These are phyloP conservation scores for Candida rishiriensis DNA, from an alignment of 805 yeast species.

Conservation along the genomic window DNA sequence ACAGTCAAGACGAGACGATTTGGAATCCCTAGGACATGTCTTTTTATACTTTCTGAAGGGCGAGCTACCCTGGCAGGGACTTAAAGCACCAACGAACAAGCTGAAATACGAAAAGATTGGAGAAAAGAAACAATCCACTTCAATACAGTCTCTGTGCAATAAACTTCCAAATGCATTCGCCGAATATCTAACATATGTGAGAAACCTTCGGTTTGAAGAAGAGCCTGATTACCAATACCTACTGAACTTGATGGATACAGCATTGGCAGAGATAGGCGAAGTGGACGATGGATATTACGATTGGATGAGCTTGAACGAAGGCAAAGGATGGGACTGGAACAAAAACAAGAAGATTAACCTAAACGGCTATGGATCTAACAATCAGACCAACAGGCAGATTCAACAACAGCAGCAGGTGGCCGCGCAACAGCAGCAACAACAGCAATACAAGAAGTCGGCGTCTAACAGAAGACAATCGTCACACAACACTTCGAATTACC, in stretches of 20 bases:
- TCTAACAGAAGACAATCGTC: constrained; percentile 20
- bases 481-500: constrained; percentile 10
- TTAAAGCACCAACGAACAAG: constrained; percentile 82
- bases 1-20: constrained; percentile 78
- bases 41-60: constrained; percentile 76
- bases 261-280: constrained; percentile 53
- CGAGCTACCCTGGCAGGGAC: constrained; percentile 86
- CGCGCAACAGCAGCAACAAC: constrained; percentile 10
- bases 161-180: constrained; percentile 72
- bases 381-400: constrained; percentile 18
- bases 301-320: constrained; percentile 77
- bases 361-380: constrained; percentile 66
- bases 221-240: constrained; percentile 74
- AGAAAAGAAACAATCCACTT: constrained; percentile 68
- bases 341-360: constrained; percentile 74
- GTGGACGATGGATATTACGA: constrained; percentile 67
- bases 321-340: constrained; percentile 76
- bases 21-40: constrained; percentile 79
- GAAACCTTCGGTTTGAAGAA: constrained; percentile 70
- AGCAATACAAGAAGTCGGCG: constrained; percentile 13
- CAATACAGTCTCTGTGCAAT: constrained; percentile 56
- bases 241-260: constrained; percentile 55
- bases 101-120: constrained; percentile 82
- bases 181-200: constrained; percentile 63
- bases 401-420: constrained; percentile 9